Percentiles rank a stretch among this genome's conserved stretches.
Conservation (phyloP, 176 grass and related monocot genomes). For the Calamus simplicifolius region DNA sequence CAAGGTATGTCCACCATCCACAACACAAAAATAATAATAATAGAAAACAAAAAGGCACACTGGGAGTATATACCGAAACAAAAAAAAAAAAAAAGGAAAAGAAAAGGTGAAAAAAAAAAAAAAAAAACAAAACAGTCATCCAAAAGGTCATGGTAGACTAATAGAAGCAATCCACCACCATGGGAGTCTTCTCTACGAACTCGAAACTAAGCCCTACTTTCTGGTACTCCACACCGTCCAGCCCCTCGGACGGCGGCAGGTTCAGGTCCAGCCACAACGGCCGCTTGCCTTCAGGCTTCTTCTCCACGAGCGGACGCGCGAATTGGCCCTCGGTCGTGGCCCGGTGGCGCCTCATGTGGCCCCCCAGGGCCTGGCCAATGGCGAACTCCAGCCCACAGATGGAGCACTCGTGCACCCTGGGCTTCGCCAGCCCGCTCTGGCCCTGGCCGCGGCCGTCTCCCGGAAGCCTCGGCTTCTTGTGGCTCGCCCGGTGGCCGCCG, state of each 20-base stretch:
- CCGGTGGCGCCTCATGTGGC: slow-evolving; percentile 93
- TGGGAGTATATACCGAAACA: too few relatives aligned
- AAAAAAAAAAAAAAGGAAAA: too few relatives aligned
- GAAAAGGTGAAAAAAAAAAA: too few relatives aligned
- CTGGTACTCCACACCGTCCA: neutral
- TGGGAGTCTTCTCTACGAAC: neutral
- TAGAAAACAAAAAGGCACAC: too few relatives aligned
- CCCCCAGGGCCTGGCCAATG: slow-evolving; percentile 89
- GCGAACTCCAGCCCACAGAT: slow-evolving; percentile 92
- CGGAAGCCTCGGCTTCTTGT: slow-evolving; percentile 65
- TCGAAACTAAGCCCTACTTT: slow-evolving; percentile 6
- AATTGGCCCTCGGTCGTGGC: slow-evolving; percentile 3
- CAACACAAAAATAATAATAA: too few relatives aligned
- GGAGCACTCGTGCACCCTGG: slow-evolving; percentile 80
- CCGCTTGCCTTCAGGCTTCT: neutral
- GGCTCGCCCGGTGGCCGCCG: slow-evolving; percentile 88
- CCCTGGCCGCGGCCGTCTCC: neutral
- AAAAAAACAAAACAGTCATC: too few relatives aligned
- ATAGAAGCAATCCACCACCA: slow-evolving; percentile 4
- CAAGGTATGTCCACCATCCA: too few relatives aligned
- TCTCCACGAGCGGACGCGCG: neutral
- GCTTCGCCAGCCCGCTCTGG: slow-evolving; percentile 33
- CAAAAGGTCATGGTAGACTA: neutral
- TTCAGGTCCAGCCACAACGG: slow-evolving; percentile 12
- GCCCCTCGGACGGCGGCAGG: neutral